Base-by-base conservation (phyloP, 208 protist species). In the Tritrichomonas musculus region DNA sequence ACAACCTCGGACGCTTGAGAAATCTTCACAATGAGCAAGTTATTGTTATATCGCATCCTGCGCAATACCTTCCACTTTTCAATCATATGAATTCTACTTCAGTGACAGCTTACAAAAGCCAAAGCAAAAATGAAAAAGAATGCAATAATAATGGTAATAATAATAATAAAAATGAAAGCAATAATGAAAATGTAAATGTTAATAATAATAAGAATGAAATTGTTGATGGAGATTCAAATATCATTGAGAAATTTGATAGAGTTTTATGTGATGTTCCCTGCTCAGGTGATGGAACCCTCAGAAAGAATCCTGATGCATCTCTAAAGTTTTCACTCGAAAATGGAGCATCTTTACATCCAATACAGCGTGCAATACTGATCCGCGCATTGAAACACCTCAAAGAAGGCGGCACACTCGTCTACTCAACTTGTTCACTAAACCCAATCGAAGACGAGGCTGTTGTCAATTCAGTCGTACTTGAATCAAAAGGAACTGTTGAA, bases 371-470 rank as follows among this genome's bases (percentile, higher is more conserved):
- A 57, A 95, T 96, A 44, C 72, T 93, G 11, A n/a, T 57, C 5
- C 65, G 93, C 9, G 82, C 82, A 22, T 25, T 66, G 0, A 53
- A 92, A 57, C 84, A 95, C 64, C 75, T 94, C 11, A 69, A 80
- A 11, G 93, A 39, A 39, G 75, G 96, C 0, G 95, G 95, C 33
- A 25, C 65, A 8, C 57, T 96, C 5, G 95, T 96, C 33, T 97
- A 96, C 84, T 96, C 95, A 1, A 97, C 96, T 2, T 97, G 96
- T 93, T 95, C 93, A 25, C 57, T 96, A 25, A 96, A 96, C 57
- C 96, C 96, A 44, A 80, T 96, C 44, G 96, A 97, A 92, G 94
- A 97, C 49, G 96, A 96, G 92, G 95, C 95, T 0, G 95, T 96
- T 47, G 94, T 97, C 47, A 93, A 92, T 0, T 92, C 80, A 60